Evolutionary conservation across 305 asterid genomes (phyloP), one percentile per base, ranked within the genome.

Genomic region (Fraxinus velutina): DNA sequence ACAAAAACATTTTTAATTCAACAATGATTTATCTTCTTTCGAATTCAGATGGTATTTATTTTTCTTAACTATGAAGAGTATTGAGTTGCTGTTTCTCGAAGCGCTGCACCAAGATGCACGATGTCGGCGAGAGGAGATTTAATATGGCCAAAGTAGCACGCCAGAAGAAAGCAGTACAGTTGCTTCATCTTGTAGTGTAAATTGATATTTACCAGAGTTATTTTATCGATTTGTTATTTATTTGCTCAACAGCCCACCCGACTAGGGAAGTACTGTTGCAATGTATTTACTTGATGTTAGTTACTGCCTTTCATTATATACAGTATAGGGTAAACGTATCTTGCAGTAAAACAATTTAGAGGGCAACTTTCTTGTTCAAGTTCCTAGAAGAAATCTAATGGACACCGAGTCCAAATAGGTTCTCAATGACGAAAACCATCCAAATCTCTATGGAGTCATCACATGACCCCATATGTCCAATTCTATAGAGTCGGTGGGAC

Each of bases 61-160:
- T 24, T 42, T 78, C 32, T 5, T 1, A 32, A 64, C 9, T 42
- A 34, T 2, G 39, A 34, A 74, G 84, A 78, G 4, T 34, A 4
- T 5, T 15, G 73, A 73, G 75, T 71, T 17, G 10, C 42, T 60
- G 66, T 77, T 57, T 5, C 21, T 71, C 7, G 62, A 52, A 5
- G 27, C 37, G 79, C 21, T 57, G 8, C 66, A 24, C 21, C 32
- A 36, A 22, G 42, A 8, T 72, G 2, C 24, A 34, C 44, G 30
- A 62, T 30, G 39, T 62, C 9, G 66, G 73, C 62, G 7, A 5
- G 32, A 68, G 72, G 24, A 82, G 71, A 68, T 30, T 4, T 34
- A 78, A 81, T 37, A 78, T 21, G 44, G 75, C 79, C 36, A 44
- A 12, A 52, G 21, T 75, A 66, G 52, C n/a, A 33, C 17, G 15